Evolutionary conservation across 148 eudicot species (phyloP).

Genomic region (Dysphania ambrosioides): DNA sequence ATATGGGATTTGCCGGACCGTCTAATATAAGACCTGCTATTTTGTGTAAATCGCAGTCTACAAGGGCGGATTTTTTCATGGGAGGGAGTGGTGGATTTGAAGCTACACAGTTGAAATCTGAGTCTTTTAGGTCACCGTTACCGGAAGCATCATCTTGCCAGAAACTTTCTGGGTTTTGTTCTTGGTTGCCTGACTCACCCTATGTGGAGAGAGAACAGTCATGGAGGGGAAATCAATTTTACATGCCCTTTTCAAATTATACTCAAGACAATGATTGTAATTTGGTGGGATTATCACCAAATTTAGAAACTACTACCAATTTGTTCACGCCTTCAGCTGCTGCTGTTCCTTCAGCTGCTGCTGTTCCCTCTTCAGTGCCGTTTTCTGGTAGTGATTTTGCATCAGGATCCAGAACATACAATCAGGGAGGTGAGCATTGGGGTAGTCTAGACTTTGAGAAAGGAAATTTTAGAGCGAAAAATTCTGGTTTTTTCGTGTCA

Average conservation of each 20-base stretch:
- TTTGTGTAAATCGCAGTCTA: slow-evolving; percentile 16
- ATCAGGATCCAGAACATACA: slow-evolving; percentile 10
- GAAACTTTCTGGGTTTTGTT: slow-evolving; percentile 31
- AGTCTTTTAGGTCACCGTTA: slow-evolving; percentile 36
- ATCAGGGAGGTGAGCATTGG: slow-evolving; percentile 15
- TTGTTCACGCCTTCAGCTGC: slow-evolving; percentile 20
- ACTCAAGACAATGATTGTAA: slow-evolving; percentile 18
- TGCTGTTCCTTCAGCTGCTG: slow-evolving; percentile 1
- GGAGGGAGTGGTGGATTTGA: slow-evolving; percentile 29
- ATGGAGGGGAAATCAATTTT: slow-evolving; percentile 14
- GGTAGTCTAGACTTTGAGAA: slow-evolving; percentile 3
- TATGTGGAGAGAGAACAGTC: slow-evolving; percentile 12
- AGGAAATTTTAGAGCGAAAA: slow-evolving; percentile 6
- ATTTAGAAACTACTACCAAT: not conserved
- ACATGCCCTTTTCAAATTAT: slow-evolving; percentile 21
- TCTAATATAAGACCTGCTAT: not conserved
- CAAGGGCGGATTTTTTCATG: slow-evolving; percentile 28
- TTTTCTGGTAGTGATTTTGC: slow-evolving; percentile 9
- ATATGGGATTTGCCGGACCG: slow-evolving; percentile 7
- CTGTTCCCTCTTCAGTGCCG: slow-evolving; percentile 17
- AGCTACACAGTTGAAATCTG: slow-evolving; percentile 27
- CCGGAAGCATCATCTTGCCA: slow-evolving; percentile 21
- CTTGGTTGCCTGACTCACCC: slow-evolving; percentile 36
- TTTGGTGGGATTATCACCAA: slow-evolving; percentile 22
- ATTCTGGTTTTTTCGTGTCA: slow-evolving; percentile 19